Evolutionary conservation across 495 filamentous ascomycete species (phyloP).

Genomic region (Xylaria flabelliformis): DNA sequence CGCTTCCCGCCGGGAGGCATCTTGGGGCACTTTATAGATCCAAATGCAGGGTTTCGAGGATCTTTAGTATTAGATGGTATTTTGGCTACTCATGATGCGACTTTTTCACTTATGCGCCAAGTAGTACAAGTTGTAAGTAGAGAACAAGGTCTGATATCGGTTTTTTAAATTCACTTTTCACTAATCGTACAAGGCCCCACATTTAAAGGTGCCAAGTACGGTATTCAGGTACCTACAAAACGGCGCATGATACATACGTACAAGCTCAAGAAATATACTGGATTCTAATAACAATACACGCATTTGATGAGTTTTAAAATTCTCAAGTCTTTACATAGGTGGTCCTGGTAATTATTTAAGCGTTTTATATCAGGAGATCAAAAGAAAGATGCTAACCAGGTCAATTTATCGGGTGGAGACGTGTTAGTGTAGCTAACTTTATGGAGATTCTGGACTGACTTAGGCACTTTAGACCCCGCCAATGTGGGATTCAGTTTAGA

Average conservation of each 20-base stretch:
- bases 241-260: background rate
- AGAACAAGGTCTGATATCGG: slow-evolving; percentile 4
- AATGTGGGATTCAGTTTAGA: background rate
- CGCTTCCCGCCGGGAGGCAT: slow-evolving; percentile 32
- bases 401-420: too few species aligned
- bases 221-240: background rate
- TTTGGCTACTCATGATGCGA: background rate
- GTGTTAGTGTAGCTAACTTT: too few species aligned
- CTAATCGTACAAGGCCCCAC: background rate
- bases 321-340: background rate
- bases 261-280: background rate
- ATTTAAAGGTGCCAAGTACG: background rate
- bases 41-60: too few species aligned
- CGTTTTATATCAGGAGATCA: too few species aligned
- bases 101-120: background rate
- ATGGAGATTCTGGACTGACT: too few species aligned
- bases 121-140: background rate
- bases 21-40: background rate
- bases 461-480: slow-evolving; percentile 4
- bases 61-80: background rate
- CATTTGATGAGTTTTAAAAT: too few species aligned
- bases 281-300: too few species aligned
- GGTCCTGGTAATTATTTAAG: too few species aligned
- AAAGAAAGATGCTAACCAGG: too few species aligned
- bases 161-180: background rate